A percentile compares a stretch with the other conserved stretches of the same genome.
These are phyloP conservation scores for Neurospora hispaniola DNA, from an alignment of 495 filamentous ascomycete genomes.

Conservation along the genomic window DNA sequence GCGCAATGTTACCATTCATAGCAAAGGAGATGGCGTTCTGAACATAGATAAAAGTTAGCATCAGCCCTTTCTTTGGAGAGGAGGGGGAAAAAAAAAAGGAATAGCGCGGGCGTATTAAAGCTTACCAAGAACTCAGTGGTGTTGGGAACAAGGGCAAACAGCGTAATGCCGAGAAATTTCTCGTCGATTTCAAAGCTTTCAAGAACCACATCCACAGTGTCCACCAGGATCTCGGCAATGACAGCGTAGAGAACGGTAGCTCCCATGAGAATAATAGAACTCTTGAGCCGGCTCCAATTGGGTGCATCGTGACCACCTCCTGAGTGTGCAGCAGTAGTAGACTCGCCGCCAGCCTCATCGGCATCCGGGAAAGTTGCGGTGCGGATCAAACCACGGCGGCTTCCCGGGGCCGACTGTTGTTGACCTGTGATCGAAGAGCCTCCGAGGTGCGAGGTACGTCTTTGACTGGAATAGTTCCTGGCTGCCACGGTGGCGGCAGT, in stretches of 20 bases:
- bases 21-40: slow-evolving; percentile 98
- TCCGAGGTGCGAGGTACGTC: slow-evolving; percentile 11
- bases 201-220: slow-evolving; percentile 91
- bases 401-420: neutral
- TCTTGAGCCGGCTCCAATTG: slow-evolving; percentile 92
- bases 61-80: neutral
- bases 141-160: slow-evolving; percentile 95
- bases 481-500: slow-evolving; percentile 83
- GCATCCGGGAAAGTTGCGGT: slow-evolving; percentile 29
- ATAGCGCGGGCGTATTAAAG: neutral
- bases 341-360: slow-evolving; percentile 29
- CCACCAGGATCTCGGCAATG: slow-evolving; percentile 93
- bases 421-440: slow-evolving; percentile 14
- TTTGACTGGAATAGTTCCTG: slow-evolving; percentile 48
- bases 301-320: slow-evolving; percentile 80
- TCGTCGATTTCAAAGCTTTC: slow-evolving; percentile 85
- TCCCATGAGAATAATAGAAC: slow-evolving; percentile 74
- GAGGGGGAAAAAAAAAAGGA: too few species aligned
- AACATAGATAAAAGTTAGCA: slow-evolving; percentile 23
- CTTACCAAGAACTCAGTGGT: slow-evolving; percentile 94
- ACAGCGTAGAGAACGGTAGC: slow-evolving; percentile 90
- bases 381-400: slow-evolving; percentile 25
- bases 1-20: slow-evolving; percentile 99
- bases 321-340: slow-evolving; percentile 19
- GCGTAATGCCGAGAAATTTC: slow-evolving; percentile 94